Conservation (phyloP, 495 filamentous ascomycete genomes). For the Staphylotrichum tortipilum region DNA sequence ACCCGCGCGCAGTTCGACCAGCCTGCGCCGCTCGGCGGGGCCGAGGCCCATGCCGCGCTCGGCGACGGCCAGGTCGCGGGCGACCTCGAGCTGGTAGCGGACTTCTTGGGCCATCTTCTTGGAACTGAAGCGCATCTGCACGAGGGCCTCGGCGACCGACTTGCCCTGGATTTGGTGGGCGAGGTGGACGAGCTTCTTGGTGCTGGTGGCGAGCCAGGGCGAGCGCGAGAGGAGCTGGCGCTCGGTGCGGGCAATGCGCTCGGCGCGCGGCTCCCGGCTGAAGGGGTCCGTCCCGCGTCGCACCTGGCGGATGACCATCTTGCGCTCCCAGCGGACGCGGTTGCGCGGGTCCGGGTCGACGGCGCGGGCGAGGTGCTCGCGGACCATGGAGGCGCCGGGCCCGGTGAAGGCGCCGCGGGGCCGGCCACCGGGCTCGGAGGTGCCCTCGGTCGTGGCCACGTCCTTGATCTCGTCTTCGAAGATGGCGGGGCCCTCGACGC, state of each 20-base stretch:
- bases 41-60: slow-evolving; percentile 76
- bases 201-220: slow-evolving; percentile 62
- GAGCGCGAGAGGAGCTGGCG: slow-evolving; percentile 55
- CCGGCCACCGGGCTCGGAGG: neutral
- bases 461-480: slow-evolving; percentile 47
- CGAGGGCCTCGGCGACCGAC: slow-evolving; percentile 80
- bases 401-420: neutral
- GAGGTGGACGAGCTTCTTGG: slow-evolving; percentile 81
- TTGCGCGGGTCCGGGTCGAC: slow-evolving; percentile 61
- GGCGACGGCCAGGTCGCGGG: slow-evolving; percentile 68
- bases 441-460: neutral
- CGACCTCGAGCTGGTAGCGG: slow-evolving; percentile 62
- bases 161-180: slow-evolving; percentile 86
- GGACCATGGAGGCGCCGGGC: slow-evolving; percentile 21
- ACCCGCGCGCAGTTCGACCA: too few relatives aligned
- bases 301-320: slow-evolving; percentile 68
- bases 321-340: slow-evolving; percentile 67
- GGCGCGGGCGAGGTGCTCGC: slow-evolving; percentile 44
- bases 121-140: slow-evolving; percentile 91
- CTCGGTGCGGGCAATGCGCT: slow-evolving; percentile 65
- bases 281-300: slow-evolving; percentile 37
- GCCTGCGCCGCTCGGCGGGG: too few relatives aligned
- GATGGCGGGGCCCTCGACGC: slow-evolving; percentile 45
- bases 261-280: slow-evolving; percentile 54
- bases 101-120: slow-evolving; percentile 88